phyloP scores from a whole-genome alignment of 176 grass and related monocot species.

The Alopecurus myosuroides region DNA sequence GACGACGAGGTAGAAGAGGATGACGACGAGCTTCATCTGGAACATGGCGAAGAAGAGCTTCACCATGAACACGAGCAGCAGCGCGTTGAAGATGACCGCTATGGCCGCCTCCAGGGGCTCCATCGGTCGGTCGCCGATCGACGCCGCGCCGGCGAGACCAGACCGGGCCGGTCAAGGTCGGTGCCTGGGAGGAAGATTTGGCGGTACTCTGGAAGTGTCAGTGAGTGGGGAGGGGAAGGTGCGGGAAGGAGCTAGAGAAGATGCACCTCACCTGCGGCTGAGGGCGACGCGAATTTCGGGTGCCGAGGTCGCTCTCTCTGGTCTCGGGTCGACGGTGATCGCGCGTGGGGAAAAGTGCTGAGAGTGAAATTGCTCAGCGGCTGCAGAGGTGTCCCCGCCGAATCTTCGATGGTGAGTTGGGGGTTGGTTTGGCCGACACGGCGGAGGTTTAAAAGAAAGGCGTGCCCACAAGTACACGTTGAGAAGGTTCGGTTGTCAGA shows the following conservation, averaged over 20 bases:
- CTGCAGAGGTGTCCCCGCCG: slow-evolving; percentile 13
- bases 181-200: background rate
- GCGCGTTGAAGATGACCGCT: slow-evolving; percentile 46
- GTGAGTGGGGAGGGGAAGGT: background rate
- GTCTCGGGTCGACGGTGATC: background rate
- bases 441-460: background rate
- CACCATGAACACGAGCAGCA: slow-evolving; percentile 71
- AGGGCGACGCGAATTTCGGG: slow-evolving; percentile 22
- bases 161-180: background rate
- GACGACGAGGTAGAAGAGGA: slow-evolving; percentile 57
- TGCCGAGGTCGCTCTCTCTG: background rate
- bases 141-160: background rate
- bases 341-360: slow-evolving; percentile 12
- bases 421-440: background rate
- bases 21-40: slow-evolving; percentile 62
- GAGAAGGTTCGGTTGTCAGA: background rate
- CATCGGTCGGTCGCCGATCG: slow-evolving; percentile 21
- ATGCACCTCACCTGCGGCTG: slow-evolving; percentile 19
- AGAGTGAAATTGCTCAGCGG: background rate
- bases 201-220: background rate
- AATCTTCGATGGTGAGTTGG: background rate
- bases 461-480: background rate
- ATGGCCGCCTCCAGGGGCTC: slow-evolving; percentile 63
- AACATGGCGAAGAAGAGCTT: slow-evolving; percentile 81
- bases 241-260: slow-evolving; percentile 5